Percentiles rank a stretch among this genome's conserved stretches.
phyloP scores from a whole-genome alignment of 2,329 filamentous ascomycete genomes.

The Aspergillus udagawae region DNA sequence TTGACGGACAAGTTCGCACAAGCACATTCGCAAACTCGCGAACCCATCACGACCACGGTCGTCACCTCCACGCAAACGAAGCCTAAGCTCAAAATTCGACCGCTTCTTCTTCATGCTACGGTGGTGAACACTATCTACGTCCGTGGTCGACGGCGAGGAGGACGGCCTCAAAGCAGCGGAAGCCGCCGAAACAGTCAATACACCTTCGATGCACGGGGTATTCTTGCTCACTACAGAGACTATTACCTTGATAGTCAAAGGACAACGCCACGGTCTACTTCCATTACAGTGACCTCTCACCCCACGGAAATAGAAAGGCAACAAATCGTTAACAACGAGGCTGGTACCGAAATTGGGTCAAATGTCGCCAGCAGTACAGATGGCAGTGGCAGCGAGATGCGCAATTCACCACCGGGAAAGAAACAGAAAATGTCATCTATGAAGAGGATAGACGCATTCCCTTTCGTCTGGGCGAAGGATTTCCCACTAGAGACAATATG shows the following conservation, averaged over 20 bases:
- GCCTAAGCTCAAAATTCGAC: conserved; percentile 41
- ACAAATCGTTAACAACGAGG: neutral
- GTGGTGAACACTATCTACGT: conserved; percentile 80
- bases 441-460: conserved; percentile 7
- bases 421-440: neutral
- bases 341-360: neutral
- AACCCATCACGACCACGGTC: neutral
- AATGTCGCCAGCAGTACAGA: neutral
- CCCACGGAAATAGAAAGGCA: neutral
- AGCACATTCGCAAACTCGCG: neutral
- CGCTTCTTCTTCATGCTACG: conserved; percentile 76
- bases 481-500: conserved; percentile 66
- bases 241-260: conserved; percentile 29
- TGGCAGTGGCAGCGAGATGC: neutral
- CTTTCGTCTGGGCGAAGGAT: conserved; percentile 65
- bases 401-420: neutral
- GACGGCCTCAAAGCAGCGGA: conserved; percentile 6
- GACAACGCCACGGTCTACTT: conserved; percentile 13
- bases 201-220: conserved; percentile 43
- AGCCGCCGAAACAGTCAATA: conserved; percentile 29
- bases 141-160: conserved; percentile 15
- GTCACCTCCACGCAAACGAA: conserved; percentile 9
- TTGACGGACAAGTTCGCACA: conserved; percentile 3
- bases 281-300: neutral
- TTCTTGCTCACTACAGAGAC: conserved; percentile 31